phyloP scores from a whole-genome alignment of 2,329 filamentous ascomycete genomes.

The Paraphoma sp. region DNA sequence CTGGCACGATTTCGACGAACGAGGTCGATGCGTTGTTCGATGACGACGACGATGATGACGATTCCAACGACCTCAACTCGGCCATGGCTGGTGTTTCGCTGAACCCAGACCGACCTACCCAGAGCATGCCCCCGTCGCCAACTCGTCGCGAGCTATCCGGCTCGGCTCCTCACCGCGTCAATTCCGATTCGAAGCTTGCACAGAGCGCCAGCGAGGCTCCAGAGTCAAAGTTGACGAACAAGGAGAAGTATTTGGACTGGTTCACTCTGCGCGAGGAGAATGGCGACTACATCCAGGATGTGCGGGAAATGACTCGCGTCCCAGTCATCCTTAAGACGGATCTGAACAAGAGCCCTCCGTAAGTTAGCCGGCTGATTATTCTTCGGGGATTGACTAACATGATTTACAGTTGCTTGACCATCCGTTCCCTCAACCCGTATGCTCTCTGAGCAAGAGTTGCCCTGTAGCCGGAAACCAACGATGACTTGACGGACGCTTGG shows the following conservation, averaged over 20 bases:
- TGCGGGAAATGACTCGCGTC: conserved; percentile 95
- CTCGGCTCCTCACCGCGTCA: conserved; percentile 80
- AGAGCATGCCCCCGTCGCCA: conserved; percentile 93
- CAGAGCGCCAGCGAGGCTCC: conserved; percentile 70
- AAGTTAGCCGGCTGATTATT: conserved; percentile 59
- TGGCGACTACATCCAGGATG: conserved; percentile 97
- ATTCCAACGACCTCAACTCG: conserved; percentile 84
- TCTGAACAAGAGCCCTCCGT: conserved; percentile 98
- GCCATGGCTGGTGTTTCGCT: conserved; percentile 90
- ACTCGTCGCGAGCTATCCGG: conserved; percentile 74
- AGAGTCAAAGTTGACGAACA: conserved; percentile 83
- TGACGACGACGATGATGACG: conserved; percentile 80
- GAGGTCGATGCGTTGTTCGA: conserved; percentile 96
- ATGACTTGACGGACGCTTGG: no score
- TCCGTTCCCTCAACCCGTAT: conserved; percentile 81
- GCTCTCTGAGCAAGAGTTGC: conserved; percentile 55
- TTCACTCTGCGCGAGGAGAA: conserved; percentile 91
- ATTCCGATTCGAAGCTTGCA: conserved; percentile 91
- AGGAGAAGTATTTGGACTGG: conserved; percentile 92
- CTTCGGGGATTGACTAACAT: conserved; percentile 19
- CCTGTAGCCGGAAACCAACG: not conserved
- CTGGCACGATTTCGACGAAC: conserved; percentile 89
- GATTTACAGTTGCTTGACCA: conserved; percentile 74
- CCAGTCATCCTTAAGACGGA: conserved; percentile 99
- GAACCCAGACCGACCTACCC: conserved; percentile 81